Base-by-base conservation (phyloP, 371 early-diverging fungal species). In the Blastocladiella emersonii region DNA sequence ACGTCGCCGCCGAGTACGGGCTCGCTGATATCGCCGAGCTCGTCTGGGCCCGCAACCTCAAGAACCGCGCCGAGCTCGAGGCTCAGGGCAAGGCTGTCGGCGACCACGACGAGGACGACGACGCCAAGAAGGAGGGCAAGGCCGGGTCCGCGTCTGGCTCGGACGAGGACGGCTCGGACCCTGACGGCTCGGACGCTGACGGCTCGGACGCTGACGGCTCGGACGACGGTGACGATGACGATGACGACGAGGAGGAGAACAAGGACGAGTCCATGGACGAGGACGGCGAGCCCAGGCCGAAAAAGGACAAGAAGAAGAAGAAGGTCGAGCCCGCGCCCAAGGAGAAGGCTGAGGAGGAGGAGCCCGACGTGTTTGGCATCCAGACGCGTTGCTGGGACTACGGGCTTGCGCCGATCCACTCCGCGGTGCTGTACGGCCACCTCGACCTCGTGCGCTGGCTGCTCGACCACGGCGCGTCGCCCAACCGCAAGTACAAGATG, bases 231-330 rank as follows among this genome's bases (percentile, higher is more conserved):
- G 30, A 57, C 41, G 39, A 61, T 30, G 21, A 13, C 51, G 62
- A 64, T 8, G 45, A 57, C 34, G 62, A 57, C n/a, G 35, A 36
- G 30, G 39, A 62, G 34, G 63, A 56, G 17, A 32, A 63, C 30
- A 63, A 64, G 61, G 61, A 56, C 45, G 56, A 41, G 36, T 43
- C 32, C 30, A 37, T 19, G 13, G 45, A 63, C 23, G 21, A 23
- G 23, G 56, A 34, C 44, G 12, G 25, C 32, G 21, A 36, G 15
- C 34, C 30, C 8, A 53, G 63, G 49, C 44, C 53, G 37, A 32
- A 62, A 7, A 49, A 57, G 30, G 62, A 62, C n/a, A 36, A 44
- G 30, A 34, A 60, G 34, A 59, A 56, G 17, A 32, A 63, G 32
- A 65, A 65, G 59, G 57, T 48, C 43, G 57, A 34, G 43, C 45